Base-by-base conservation (phyloP, 2,329 filamentous ascomycete genomes). In the Arthrinium phaeospermum region DNA sequence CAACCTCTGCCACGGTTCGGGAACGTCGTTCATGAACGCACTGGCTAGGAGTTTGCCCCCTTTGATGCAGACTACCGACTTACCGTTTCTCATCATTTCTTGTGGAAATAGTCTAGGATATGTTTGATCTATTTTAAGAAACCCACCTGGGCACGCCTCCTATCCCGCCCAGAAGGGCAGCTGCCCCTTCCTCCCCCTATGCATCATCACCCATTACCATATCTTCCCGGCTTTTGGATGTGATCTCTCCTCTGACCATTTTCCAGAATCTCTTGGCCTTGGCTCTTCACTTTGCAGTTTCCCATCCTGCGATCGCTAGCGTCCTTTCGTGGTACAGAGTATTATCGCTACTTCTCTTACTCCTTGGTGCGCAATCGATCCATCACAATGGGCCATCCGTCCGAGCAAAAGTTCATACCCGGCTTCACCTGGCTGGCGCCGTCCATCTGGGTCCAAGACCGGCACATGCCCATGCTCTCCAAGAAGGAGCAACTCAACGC, bases 351-450 rank as follows among this genome's bases (percentile, higher is more conserved):
- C 53, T n/a, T n/a, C 19, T 37, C 16, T 2, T 14, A 64, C 19
- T 22, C 2, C 4, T 64, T 22, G 19, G 57, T 24, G 16, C 19
- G 19, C 14, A 41, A 13, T n/a, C 19, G 10, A n/a, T 41, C 30
- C 2, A 10, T 37, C 67, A 69, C 5, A 46, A 69, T 69, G 67
- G 67, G 67, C 27, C 19, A 34, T 19, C 67, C 45, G 8, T 49
- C 67, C 8, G 44, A 69, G 19, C 10, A 44, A n/a, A 24, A 74
- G 87, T 86, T 68, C 85, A 67, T 77, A 30, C 73, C 73, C 22
- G 78, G 78, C 44, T 85, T 85, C 76, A 74, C 72, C 27, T 77
- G 78, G 70, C 78, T 86, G 22, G 81, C 79, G 13, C 77, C 79
- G 5, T 80, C 82, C 1, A 78, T 85, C 53, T 85, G 83, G 74